Base-by-base conservation (phyloP, 805 yeast genomes). In the Yarrowia sp. region DNA sequence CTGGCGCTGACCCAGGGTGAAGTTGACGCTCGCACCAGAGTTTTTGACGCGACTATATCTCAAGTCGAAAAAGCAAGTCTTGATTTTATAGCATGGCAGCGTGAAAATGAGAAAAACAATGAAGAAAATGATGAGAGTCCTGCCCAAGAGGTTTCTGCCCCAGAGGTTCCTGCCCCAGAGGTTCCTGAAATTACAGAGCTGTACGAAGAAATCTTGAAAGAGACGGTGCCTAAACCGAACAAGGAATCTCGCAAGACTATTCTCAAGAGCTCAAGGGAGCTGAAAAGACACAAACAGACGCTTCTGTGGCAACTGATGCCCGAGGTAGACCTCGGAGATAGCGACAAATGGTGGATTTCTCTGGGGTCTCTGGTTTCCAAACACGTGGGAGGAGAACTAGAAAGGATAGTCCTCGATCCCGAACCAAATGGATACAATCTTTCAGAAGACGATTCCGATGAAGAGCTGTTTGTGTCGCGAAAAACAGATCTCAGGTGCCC, bases 401-500 rank as follows among this genome's bases (percentile, higher is more conserved):
- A n/a, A n/a, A n/a, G n/a, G n/a, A n/a, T n/a, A n/a, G n/a, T n/a
- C n/a, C 43, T 40, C 24, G 38, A 20, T 9, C 47, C 61, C 2
- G 30, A 55, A 1, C 47, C 38, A 9, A 55, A 55, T 9, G 47
- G 47, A 15, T 30, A 24, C 9, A 34, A 19, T 4, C 38, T 55
- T 2, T 39, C 47, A 0, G 61, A 55, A 9, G 19, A 15, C 3
- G 47, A 55, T 15, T 15, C 24, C 15, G 61, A 55, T 7, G 61
- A 55, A 9, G 61, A 55, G 15, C 36, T 55, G 15, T 55, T 40
- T 40, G 61, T 55, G 20, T 40, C 61, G 2, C 46, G 61, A 55
- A 55, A 55, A 38, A 17, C 65, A 30, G 19, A 43, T 10, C 66
- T 61, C 44, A 61, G 46, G 55, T 61, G 66, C 24, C 66, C 66